These are phyloP conservation scores for Debaryomyces psychrophilus DNA, from an alignment of 1,139 yeast genomes.

Conservation along the genomic window DNA sequence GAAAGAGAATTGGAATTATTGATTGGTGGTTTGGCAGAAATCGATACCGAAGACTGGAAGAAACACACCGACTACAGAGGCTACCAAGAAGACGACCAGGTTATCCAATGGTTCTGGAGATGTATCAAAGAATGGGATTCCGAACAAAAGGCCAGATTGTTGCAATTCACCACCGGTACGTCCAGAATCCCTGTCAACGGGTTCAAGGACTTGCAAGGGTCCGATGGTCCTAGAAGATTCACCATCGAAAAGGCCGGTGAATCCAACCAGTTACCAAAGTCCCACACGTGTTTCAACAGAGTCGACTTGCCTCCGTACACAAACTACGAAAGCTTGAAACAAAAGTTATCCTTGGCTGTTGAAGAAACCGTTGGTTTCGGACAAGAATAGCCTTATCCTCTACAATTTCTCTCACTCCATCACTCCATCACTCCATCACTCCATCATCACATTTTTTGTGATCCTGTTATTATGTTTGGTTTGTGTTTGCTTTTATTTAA, in stretches of 20 bases:
- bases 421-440: neutral
- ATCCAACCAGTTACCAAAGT: constrained; percentile 87
- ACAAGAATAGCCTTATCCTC: constrained; percentile 63
- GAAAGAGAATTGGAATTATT: constrained; percentile 94
- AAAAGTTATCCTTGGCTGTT: constrained; percentile 82
- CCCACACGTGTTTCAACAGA: constrained; percentile 94
- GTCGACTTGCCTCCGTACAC: constrained; percentile 87
- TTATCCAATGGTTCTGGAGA: constrained; percentile 98
- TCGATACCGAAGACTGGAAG: constrained; percentile 98
- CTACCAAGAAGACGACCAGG: constrained; percentile 94
- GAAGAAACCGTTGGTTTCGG: constrained; percentile 97
- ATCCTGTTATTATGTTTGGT: neutral
- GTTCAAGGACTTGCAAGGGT: constrained; percentile 95
- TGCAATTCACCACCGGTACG: constrained; percentile 98
- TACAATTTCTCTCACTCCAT: neutral
- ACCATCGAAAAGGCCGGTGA: constrained; percentile 99
- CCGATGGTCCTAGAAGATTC: constrained; percentile 98
- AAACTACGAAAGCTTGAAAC: constrained; percentile 73
- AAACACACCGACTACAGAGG: constrained; percentile 98
- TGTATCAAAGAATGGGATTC: constrained; percentile 93
- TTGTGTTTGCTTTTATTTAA: neutral
- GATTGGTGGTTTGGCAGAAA: constrained; percentile 98
- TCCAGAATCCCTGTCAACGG: constrained; percentile 99
- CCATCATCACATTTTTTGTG: neutral
- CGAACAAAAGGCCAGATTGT: constrained; percentile 91